phyloP scores from a whole-genome alignment of 2,329 filamentous ascomycete genomes.

The Aspergillus costaricaensis region DNA sequence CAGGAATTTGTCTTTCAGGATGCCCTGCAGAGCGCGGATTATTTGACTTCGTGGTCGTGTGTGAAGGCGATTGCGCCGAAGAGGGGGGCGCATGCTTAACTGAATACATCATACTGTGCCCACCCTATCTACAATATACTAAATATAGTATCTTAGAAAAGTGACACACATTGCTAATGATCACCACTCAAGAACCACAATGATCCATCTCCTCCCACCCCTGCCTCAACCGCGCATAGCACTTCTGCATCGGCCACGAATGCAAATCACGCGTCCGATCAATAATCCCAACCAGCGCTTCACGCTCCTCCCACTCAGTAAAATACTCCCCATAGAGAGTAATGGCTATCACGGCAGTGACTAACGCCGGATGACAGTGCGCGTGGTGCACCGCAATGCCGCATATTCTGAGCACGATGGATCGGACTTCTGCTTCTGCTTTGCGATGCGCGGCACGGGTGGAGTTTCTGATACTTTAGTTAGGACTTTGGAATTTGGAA shows the following conservation, averaged over 20 bases:
- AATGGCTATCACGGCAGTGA: slow-evolving; percentile 25
- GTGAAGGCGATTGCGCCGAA: neutral
- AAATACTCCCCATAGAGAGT: slow-evolving; percentile 25
- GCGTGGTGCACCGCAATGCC: slow-evolving; percentile 22
- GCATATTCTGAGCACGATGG: slow-evolving; percentile 22
- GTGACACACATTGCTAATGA: no score
- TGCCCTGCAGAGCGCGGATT: neutral
- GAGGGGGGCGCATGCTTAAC: no score
- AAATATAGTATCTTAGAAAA: no score
- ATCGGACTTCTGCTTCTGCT: slow-evolving; percentile 21
- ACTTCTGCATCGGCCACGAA: slow-evolving; percentile 52
- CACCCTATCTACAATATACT: no score
- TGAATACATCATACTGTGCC: no score
- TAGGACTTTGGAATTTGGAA: no score
- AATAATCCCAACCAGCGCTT: slow-evolving; percentile 22
- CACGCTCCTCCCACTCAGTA: slow-evolving; percentile 18
- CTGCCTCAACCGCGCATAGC: slow-evolving; percentile 15
- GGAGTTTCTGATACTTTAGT: slow-evolving; percentile 3
- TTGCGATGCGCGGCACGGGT: slow-evolving; percentile 21
- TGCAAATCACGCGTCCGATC: slow-evolving; percentile 19
- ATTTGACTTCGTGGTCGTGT: neutral
- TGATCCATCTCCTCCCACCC: slow-evolving; percentile 53
- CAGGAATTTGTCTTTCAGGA: neutral
- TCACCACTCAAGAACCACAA: neutral
- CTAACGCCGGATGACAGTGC: slow-evolving; percentile 20